A percentile compares a stretch with the other conserved stretches of the same genome.
phyloP scores from a whole-genome alignment of 2,329 filamentous ascomycete genomes.

The Beauveria rudraprayagi region DNA sequence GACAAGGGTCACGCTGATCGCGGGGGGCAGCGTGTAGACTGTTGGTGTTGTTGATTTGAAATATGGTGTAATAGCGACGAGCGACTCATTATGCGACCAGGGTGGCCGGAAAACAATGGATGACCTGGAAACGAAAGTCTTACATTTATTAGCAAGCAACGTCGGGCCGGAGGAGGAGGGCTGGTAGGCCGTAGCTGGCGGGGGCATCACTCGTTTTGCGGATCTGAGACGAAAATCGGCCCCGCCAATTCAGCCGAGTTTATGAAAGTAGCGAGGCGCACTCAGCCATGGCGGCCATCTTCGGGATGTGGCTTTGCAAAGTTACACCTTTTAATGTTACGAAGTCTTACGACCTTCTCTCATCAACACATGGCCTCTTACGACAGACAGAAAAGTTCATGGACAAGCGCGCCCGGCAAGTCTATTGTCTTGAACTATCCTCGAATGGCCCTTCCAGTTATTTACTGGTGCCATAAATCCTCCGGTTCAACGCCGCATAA shows the following conservation, averaged over 20 bases:
- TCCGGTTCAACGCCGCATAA: background rate
- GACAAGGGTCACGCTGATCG: background rate
- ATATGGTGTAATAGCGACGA: background rate
- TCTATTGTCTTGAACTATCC: slow-evolving; percentile 11
- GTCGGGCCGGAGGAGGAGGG: background rate
- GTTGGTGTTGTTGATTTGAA: background rate
- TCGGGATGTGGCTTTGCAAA: background rate
- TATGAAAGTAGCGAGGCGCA: background rate
- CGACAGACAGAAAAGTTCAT: background rate
- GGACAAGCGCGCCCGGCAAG: slow-evolving; percentile 9
- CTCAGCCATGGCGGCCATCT: background rate
- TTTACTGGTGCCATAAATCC: background rate
- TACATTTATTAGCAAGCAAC: too few relatives aligned
- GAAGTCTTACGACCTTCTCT: too few relatives aligned
- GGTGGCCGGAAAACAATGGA: background rate
- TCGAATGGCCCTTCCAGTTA: slow-evolving; percentile 4
- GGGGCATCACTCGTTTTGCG: background rate
- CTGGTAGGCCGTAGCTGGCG: background rate
- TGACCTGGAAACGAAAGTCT: background rate
- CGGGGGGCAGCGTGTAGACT: background rate
- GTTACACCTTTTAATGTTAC: background rate
- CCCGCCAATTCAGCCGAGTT: background rate
- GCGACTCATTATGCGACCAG: background rate
- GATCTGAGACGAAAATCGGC: background rate
- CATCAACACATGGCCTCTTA: background rate